Evolutionary conservation across 2,329 filamentous ascomycete genomes (phyloP), one percentile per base, ranked within the genome.

Genomic region (Fusarium aywerte): DNA sequence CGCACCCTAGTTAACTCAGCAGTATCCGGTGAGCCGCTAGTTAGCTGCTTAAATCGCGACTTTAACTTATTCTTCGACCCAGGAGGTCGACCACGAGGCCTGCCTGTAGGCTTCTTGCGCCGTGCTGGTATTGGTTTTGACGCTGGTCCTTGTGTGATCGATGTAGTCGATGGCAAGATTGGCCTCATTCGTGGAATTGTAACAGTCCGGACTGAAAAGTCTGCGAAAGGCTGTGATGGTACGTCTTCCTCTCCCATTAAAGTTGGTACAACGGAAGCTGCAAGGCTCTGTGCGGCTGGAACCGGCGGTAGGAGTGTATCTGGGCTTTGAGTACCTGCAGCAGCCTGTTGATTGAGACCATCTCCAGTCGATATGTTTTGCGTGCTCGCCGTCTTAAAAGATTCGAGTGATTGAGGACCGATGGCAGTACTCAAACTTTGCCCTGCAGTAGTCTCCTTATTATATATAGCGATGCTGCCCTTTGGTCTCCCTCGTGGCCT

Each of bases 401-500:
- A 39, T 15, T 23, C 50, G 29, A 25, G 61, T 52, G 49, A 40
- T 7, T 33, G 39, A 39, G 65, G 47, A 31, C 40, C 23, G 10
- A 53, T 45, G 12, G 40, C 35, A 21, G 31, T 52, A 10, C 67
- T 79, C 68, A 85, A 85, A 23, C 9, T 32, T n/a, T 23, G 45
- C 29, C 13, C 18, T 33, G 29, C n/a, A 25, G 12, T 27, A 15
- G n/a, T 27, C 45, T 44, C 21, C 27, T 18, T 49, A n/a, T 75
- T 78, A n/a, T 66, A 65, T 44, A 71, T 32, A 32, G 45, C 75
- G 53, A 77, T 78, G 75, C 85, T 87, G 4, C 85, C 86, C 66
- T 87, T 87, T 9, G 86, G 85, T 18, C 86, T 79, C 16, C 86
- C 85, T 63, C 85, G 80, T 8, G 84, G 80, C 69, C 82, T 86